phyloP scores from a whole-genome alignment of 1,284 basidiomycete species.

The Pseudozyma hubeiensis region DNA sequence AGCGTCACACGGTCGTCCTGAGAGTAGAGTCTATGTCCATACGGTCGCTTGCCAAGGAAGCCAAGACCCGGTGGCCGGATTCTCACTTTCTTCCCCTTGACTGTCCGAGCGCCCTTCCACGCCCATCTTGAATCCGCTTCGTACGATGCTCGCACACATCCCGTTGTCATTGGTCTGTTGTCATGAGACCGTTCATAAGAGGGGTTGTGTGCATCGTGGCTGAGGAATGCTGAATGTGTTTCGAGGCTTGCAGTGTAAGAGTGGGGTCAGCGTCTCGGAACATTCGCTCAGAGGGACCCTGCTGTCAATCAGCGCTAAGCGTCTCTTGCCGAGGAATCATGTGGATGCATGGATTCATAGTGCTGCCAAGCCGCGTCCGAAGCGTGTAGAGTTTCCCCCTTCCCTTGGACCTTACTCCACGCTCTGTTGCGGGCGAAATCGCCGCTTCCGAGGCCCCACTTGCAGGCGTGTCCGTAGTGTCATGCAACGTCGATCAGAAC shows the following conservation, averaged over 20 bases:
- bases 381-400: neutral
- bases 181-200: neutral
- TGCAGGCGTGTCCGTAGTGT: neutral
- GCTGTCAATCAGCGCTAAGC: neutral
- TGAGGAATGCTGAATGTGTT: neutral
- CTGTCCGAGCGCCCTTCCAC: too few species aligned
- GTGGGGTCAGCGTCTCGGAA: neutral
- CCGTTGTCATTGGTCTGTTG: too few species aligned
- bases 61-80: neutral
- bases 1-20: neutral
- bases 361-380: constrained; percentile 1
- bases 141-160: too few species aligned
- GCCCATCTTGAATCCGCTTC: too few species aligned
- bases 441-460: too few species aligned
- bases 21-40: neutral
- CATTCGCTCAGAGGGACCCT: neutral
- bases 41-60: neutral
- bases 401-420: neutral
- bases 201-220: neutral
- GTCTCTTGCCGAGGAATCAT: neutral
- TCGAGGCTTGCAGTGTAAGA: neutral
- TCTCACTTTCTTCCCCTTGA: neutral
- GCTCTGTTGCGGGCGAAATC: neutral
- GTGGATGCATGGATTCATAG: neutral
- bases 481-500: constrained; percentile 3